Conservation (phyloP, 2,329 filamentous ascomycete genomes). For the Emmonsiellopsis sp. region DNA sequence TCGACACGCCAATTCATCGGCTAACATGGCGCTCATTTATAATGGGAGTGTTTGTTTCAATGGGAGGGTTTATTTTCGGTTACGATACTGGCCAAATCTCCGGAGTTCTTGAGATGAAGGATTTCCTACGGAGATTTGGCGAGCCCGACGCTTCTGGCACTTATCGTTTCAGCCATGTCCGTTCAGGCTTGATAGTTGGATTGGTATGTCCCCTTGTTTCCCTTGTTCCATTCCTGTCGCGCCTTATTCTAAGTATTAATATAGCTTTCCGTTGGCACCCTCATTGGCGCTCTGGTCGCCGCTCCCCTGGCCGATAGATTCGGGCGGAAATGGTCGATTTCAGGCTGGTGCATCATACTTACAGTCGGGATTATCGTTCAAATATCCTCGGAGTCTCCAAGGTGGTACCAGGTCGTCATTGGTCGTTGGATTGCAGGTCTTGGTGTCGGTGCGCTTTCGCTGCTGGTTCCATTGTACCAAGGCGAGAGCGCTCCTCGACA, state of each 20-base stretch:
- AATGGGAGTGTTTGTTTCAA: constrained; percentile 37
- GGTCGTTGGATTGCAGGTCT: constrained; percentile 39
- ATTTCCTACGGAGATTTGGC: constrained; percentile 35
- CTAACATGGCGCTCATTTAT: constrained; percentile 34
- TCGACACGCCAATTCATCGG: constrained; percentile 34
- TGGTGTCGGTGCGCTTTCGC: constrained; percentile 38
- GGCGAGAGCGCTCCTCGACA: constrained; percentile 38
- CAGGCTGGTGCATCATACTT: constrained; percentile 36
- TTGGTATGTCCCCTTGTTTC: constrained; percentile 23
- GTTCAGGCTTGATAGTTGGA: constrained; percentile 36
- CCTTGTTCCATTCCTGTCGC: neutral
- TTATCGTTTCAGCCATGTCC: constrained; percentile 35
- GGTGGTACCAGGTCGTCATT: constrained; percentile 37
- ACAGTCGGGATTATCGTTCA: constrained; percentile 38
- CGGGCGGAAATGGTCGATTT: constrained; percentile 37
- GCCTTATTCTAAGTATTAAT: neutral
- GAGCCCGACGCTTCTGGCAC: constrained; percentile 21
- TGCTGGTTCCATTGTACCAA: constrained; percentile 40
- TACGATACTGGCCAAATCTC: constrained; percentile 35
- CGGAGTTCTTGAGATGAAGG: constrained; percentile 37
- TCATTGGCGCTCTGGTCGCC: constrained; percentile 29
- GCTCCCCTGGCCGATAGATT: constrained; percentile 37
- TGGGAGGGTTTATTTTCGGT: constrained; percentile 40
- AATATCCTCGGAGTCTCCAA: constrained; percentile 28
- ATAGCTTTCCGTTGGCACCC: constrained; percentile 36